Base-by-base conservation (phyloP, 139 green algal species). In the Pleodorina starrii region DNA sequence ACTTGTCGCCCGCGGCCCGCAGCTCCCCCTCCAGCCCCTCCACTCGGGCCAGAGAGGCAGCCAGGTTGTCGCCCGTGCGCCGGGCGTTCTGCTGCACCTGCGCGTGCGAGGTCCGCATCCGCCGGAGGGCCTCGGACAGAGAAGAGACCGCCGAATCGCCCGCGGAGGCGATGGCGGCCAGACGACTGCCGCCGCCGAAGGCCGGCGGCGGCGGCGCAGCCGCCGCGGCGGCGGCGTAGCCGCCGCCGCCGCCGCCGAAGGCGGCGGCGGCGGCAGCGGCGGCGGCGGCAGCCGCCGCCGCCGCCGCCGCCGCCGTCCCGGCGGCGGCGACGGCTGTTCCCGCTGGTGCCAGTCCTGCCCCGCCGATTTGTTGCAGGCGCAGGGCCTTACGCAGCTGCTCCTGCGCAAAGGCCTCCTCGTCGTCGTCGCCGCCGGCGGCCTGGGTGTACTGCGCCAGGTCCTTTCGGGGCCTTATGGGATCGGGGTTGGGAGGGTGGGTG, bases 371-470 rank as follows among this genome's bases (percentile, higher is more conserved):
- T 17, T 88, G 50, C 29, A 85, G 60, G 25, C 86, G 83, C 66
- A 95, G 91, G 6, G 92, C 95, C 69, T 96, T 96, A 2, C 92
- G 89, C 29, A 97, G 93, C 92, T 97, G 95, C 89, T 96, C 92
- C 66, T 94, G 42, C 9, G 90, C 94, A 91, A 95, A 96, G 11
- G 82, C 71, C 21, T 96, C 95, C 32, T 97, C 95, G 0, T 90
- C 93, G 50, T 95, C 93, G 1, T 91, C 93, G 42, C 91, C 88
- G 40, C 80, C 88, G 29, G 86, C 44, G 23, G 84, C 63, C 29
- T 44, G 54, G 17, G 21, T n/a, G 40, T 74, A 85, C 51, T 73
- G 51, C 35, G 36, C 9, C 38, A 57, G 16, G 78, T 85, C 78
- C 50, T 66, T 82, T n/a, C 74, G 44, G 1, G 50, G 50, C 77